phyloP scores from a whole-genome alignment of 225 moss, liverwort and hornwort species.

The Physcomitrium patens region DNA sequence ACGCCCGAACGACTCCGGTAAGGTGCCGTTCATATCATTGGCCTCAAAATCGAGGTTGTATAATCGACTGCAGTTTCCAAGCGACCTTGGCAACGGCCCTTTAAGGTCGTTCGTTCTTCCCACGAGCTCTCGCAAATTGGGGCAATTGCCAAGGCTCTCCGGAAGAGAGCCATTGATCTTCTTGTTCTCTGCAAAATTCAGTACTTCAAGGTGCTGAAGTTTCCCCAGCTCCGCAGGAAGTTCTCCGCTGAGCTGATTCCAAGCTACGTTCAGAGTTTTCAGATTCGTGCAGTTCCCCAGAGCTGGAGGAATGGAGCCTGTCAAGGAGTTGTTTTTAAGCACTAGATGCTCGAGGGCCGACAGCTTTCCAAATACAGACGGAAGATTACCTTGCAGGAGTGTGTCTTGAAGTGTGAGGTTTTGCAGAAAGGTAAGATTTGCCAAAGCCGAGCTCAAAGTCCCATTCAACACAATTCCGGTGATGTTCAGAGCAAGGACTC shows the following conservation, averaged over 20 bases:
- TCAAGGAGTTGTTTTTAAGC: conserved; percentile 34
- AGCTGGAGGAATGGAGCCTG: conserved; percentile 31
- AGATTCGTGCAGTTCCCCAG: conserved; percentile 30
- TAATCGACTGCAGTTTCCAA: conserved; percentile 34
- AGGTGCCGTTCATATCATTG: conserved; percentile 23
- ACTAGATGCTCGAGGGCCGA: conserved; percentile 24
- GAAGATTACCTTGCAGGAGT: conserved; percentile 23
- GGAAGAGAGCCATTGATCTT: conserved; percentile 31
- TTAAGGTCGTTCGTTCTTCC: conserved; percentile 22
- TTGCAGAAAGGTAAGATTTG: conserved; percentile 17
- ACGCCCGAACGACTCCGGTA: conserved; percentile 34
- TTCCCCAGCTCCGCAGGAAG: conserved; percentile 26
- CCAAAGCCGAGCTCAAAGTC: conserved; percentile 31
- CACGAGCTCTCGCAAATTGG: conserved; percentile 24
- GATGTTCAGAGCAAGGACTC: conserved; percentile 34
- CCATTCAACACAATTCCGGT: conserved; percentile 21
- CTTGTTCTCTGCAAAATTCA: conserved; percentile 24
- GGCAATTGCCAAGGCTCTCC: conserved; percentile 24
- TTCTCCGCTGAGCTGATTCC: conserved; percentile 7
- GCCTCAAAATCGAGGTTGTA: conserved; percentile 32
- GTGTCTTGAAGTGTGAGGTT: conserved; percentile 28
- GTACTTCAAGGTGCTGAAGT: conserved; percentile 24
- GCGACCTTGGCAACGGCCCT: conserved; percentile 20
- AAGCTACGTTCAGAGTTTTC: conserved; percentile 20
- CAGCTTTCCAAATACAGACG: conserved; percentile 28